Evolutionary conservation across 2,329 filamentous ascomycete genomes (phyloP).

Genomic region (Ambrosiella xylebori): DNA sequence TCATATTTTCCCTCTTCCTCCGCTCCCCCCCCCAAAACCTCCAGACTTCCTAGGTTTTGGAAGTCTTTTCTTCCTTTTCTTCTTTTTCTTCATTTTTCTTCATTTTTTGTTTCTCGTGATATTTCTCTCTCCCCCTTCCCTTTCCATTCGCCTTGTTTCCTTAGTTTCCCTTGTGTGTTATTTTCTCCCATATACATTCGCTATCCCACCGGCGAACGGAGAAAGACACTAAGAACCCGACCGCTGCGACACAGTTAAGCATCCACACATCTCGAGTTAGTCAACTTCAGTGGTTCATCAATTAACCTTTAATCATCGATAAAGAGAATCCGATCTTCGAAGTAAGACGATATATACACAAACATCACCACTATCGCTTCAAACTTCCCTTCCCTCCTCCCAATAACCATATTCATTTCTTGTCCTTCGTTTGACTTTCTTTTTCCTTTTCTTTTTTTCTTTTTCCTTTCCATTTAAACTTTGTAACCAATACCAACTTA

Average conservation of each 20-base stretch:
- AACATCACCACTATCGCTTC: neutral
- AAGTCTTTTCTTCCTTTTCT: conserved; percentile 13
- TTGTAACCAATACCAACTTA: neutral
- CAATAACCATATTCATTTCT: neutral
- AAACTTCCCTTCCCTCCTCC: neutral
- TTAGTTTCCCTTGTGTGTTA: neutral
- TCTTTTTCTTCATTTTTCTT: conserved; percentile 4
- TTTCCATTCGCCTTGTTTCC: conserved; percentile 5
- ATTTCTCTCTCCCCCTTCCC: conserved; percentile 1
- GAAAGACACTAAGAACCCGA: conserved; percentile 3
- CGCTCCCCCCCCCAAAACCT: conserved; percentile 6
- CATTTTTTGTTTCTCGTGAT: neutral
- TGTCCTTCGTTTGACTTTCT: conserved; percentile 6
- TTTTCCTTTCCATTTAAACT: neutral
- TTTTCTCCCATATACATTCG: neutral
- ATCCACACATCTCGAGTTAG: neutral
- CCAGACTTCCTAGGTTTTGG: conserved; percentile 1
- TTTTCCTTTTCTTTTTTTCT: conserved; percentile 2
- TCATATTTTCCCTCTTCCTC: conserved; percentile 4
- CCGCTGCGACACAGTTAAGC: neutral
- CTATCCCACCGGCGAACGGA: neutral
- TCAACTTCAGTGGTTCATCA: neutral
- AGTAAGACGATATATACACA: neutral
- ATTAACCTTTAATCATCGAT: neutral
- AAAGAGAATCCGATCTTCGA: neutral